Base-by-base conservation (phyloP, 2,329 filamentous ascomycete species). In the Lasiodiplodia sp. region DNA sequence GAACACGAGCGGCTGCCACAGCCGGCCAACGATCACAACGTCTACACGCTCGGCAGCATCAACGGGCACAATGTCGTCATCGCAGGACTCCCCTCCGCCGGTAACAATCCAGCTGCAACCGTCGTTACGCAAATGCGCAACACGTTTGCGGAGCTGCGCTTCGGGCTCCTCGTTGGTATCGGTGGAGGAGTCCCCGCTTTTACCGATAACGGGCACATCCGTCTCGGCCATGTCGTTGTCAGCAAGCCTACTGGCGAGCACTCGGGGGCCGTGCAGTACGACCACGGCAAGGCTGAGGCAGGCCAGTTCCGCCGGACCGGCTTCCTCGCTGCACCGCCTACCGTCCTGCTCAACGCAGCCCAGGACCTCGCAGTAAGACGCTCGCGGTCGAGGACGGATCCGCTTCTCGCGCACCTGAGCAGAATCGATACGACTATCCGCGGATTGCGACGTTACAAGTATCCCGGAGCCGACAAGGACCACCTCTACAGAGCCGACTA, bases 141-240 rank as follows among this genome's bases (percentile, higher is more conserved):
- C 11, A 73, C 69, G 37, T 75, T 76, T 37, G 66, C 51, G 55
- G 34, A 56, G 31, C 69, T 67, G 44, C 21, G 69, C 6, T 72
- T 73, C 23, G 72, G 71, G 23, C 65, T 75, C 2, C 70, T 75
- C 64, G 72, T 75, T 3, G 74, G 74, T 8, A 74, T 75, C 21
- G 71, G 70, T 2, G 72, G 74, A 10, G 75, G 74, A 10, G 72
- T 74, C 10, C 72, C 71, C 25, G 72, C 51, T 38, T 8, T 4
- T 3, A 40, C 37, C 6, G n/a, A 37, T 21, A 25, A 57, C 40
- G 28, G 14, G 0, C 34, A n/a, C 21, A 70, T 75, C 10, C 72
- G 75, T 4, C 73, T 76, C 8, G 75, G 75, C 3, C 74, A 77
- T 60, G 70, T 77, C 12, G 73, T 75, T 1, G 68, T 77, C 31